phyloP scores from a whole-genome alignment of 306 rosid genomes.

The Glycyrrhiza uralensis region DNA sequence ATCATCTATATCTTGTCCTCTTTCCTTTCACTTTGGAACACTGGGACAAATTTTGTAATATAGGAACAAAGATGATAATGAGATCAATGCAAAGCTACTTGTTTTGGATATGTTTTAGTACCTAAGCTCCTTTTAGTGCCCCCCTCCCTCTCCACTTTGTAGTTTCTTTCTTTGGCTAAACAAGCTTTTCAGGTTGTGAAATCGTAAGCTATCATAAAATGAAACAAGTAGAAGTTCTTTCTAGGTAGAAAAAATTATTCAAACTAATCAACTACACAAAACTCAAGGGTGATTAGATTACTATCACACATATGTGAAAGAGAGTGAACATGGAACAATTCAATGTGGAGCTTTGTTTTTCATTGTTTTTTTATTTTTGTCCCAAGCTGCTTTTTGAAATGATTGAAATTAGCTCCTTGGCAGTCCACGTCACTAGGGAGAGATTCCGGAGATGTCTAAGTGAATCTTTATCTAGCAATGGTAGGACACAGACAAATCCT shows the following conservation, averaged over 20 bases:
- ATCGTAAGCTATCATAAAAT: conserved; percentile 9
- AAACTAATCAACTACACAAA: conserved; percentile 20
- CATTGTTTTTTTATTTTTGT: too few relatives aligned
- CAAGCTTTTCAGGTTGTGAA: conserved; percentile 16
- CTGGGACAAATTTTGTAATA: conserved; percentile 22
- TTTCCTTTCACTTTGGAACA: conserved; percentile 4
- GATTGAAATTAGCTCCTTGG: conserved; percentile 55
- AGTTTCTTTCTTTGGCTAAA: conserved; percentile 11
- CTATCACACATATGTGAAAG: background rate
- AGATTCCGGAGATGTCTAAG: conserved; percentile 57
- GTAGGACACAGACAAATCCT: conserved; percentile 35
- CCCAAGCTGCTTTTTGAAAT: conserved; percentile 28
- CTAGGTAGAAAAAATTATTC: conserved; percentile 16
- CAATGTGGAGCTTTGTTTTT: background rate
- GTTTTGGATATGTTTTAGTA: conserved; percentile 4
- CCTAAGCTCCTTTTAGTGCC: background rate
- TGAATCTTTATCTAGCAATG: conserved; percentile 40
- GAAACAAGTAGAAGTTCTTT: conserved; percentile 19
- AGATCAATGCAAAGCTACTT: too few relatives aligned
- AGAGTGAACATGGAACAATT: background rate
- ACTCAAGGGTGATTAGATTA: conserved; percentile 8
- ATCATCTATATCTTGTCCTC: background rate
- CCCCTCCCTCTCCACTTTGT: background rate
- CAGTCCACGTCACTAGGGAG: conserved; percentile 85
- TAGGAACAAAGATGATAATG: background rate